Conservation (phyloP, 148 eudicot species). For the Rhododendron simsii region DNA sequence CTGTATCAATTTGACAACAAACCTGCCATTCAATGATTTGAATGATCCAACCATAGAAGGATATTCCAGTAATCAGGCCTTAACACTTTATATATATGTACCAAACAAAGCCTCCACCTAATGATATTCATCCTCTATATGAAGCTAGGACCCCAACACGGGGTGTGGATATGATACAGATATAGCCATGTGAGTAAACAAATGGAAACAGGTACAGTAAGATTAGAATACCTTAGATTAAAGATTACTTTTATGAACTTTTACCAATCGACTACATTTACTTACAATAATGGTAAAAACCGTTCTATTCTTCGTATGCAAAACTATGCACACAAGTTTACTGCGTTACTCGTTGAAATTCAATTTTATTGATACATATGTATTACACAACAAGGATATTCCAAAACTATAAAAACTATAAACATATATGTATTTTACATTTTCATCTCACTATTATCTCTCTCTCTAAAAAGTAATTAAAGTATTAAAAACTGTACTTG, state of each 20-base stretch:
- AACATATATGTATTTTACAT: not conserved
- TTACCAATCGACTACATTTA: not conserved
- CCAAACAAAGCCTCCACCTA: not conserved
- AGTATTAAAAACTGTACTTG: not conserved
- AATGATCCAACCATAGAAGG: not conserved
- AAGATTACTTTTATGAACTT: not conserved
- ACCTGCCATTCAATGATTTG: not conserved
- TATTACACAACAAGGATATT: not conserved
- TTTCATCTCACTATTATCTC: not conserved
- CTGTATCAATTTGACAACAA: not conserved
- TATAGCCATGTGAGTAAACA: not conserved
- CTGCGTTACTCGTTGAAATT: not conserved
- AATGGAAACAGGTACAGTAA: not conserved
- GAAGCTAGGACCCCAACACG: not conserved
- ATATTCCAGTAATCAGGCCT: not conserved
- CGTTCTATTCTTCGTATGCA: not conserved
- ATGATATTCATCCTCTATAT: not conserved
- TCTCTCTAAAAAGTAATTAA: not conserved
- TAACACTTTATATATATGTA: not conserved
- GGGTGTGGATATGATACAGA: not conserved
- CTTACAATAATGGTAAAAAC: not conserved
- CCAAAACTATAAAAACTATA: not conserved
- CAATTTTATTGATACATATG: not conserved
- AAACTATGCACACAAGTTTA: not conserved
- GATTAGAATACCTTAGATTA: not conserved